These are phyloP conservation scores for Mycena venus DNA, from an alignment of 768 basidiomycete species.

Conservation along the genomic window DNA sequence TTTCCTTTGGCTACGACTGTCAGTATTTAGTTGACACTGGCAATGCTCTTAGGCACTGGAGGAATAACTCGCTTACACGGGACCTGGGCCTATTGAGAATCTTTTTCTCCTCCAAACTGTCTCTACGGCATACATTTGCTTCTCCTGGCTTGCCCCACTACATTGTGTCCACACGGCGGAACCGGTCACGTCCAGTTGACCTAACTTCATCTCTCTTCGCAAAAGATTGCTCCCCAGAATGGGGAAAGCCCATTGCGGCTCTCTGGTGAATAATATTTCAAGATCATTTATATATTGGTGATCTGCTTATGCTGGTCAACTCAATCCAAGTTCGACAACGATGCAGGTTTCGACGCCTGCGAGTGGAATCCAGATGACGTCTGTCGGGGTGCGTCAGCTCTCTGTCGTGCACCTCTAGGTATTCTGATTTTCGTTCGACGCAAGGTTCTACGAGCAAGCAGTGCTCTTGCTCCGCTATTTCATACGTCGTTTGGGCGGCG, in stretches of 20 bases:
- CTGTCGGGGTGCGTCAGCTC: not conserved
- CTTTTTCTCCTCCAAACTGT: too few species aligned
- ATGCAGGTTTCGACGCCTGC: not conserved
- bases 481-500: not conserved
- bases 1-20: too few species aligned
- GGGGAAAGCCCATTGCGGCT: not conserved
- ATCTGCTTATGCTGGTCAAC: not conserved
- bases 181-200: too few species aligned
- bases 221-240: too few species aligned
- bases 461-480: not conserved
- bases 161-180: too few species aligned
- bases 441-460: not conserved
- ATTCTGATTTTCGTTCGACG: not conserved
- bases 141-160: too few species aligned
- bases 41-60: too few species aligned
- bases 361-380: not conserved
- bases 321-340: not conserved
- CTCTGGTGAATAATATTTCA: not conserved
- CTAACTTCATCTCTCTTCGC: too few species aligned
- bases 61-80: too few species aligned
- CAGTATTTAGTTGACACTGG: too few species aligned
- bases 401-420: not conserved
- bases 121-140: too few species aligned
- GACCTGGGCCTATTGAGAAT: too few species aligned
- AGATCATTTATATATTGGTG: not conserved